A percentile compares a stretch with the other conserved stretches of the same genome.
Evolutionary conservation across 768 basidiomycete genomes (phyloP).

Genomic region (Trametes cingulata): DNA sequence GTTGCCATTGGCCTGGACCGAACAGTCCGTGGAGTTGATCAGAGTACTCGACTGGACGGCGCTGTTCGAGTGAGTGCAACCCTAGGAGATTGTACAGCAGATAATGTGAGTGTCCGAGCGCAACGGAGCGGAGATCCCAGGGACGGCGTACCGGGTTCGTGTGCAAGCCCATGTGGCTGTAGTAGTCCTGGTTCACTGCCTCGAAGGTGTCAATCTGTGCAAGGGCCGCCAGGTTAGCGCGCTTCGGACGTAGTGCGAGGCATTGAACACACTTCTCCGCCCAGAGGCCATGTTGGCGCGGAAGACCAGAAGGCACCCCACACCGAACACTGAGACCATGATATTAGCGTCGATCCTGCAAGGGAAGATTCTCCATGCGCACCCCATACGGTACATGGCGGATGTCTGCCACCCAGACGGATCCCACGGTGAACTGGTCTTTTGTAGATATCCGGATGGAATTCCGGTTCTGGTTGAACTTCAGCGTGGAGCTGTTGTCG

Average conservation of each 20-base stretch:
- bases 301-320: conserved; percentile 69
- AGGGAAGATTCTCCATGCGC: conserved; percentile 26
- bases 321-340: conserved; percentile 56
- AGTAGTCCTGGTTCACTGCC: conserved; percentile 66
- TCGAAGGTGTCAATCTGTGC: conserved; percentile 66
- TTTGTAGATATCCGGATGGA: conserved; percentile 63
- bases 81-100: conserved; percentile 30
- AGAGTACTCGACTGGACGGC: conserved; percentile 53
- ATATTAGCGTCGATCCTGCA: neutral
- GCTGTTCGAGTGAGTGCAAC: conserved; percentile 51
- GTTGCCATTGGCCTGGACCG: conserved; percentile 53
- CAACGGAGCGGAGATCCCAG: neutral
- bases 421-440: conserved; percentile 57
- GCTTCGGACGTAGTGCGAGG: conserved; percentile 26
- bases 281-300: conserved; percentile 59
- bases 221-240: conserved; percentile 25
- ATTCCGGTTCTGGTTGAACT: conserved; percentile 58
- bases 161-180: conserved; percentile 76
- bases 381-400: conserved; percentile 66
- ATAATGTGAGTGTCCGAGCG: neutral
- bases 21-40: conserved; percentile 60
- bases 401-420: conserved; percentile 66
- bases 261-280: conserved; percentile 44
- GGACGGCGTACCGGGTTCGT: conserved; percentile 48
- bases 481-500: conserved; percentile 63